Percentiles rank a stretch among this genome's conserved stretches.
Evolutionary conservation across 257 asterid genomes (phyloP).

Genomic region (Solanum neorickii): DNA sequence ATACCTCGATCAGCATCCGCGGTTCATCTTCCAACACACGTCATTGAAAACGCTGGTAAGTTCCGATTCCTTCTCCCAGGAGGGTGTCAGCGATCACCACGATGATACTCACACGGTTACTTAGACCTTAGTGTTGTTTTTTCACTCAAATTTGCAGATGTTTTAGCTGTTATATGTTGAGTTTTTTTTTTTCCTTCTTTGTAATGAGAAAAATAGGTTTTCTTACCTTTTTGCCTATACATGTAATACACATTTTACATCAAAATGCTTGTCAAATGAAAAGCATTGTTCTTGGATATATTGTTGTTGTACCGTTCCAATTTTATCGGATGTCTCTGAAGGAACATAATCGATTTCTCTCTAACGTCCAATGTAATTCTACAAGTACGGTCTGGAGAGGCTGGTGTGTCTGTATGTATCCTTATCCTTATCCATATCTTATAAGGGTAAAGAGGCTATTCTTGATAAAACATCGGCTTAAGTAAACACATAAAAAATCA

Average conservation of each 20-base stretch:
- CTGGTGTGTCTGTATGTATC: not conserved
- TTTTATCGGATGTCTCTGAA: not conserved
- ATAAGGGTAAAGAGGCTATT: not conserved
- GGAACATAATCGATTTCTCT: not conserved
- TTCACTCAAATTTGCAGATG: not conserved
- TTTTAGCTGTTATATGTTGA: not conserved
- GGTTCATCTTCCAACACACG: conserved; percentile 65
- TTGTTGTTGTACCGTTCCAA: not conserved
- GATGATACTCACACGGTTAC: not conserved
- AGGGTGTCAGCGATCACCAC: conserved; percentile 51
- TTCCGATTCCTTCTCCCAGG: conserved; percentile 84
- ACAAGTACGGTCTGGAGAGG: not conserved
- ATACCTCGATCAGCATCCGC: conserved; percentile 75
- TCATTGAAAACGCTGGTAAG: conserved; percentile 63
- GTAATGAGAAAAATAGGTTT: not conserved
- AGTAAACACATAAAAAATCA: not conserved
- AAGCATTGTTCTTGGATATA: not conserved
- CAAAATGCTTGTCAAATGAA: not conserved
- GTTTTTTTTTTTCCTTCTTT: too few relatives aligned
- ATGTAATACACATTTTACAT: not conserved
- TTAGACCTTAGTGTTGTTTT: not conserved
- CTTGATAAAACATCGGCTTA: not conserved
- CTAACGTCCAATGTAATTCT: not conserved
- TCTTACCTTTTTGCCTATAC: not conserved
- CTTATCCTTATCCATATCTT: not conserved